Evolutionary conservation across 2,329 filamentous ascomycete genomes (phyloP).

Genomic region (Ascochyta koolunga): DNA sequence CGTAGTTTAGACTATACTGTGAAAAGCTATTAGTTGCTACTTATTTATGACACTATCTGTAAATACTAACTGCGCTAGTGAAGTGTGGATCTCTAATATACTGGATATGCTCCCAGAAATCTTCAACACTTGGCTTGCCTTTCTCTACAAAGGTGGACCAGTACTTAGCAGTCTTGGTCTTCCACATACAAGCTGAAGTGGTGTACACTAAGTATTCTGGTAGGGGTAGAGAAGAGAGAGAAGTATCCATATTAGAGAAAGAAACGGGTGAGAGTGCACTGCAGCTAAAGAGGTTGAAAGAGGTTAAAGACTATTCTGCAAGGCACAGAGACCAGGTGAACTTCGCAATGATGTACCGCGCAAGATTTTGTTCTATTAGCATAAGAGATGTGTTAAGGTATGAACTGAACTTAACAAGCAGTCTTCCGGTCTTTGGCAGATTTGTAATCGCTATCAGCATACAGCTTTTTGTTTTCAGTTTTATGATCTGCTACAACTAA

Average conservation of each 20-base stretch:
- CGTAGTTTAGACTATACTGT: neutral
- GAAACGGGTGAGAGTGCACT: neutral
- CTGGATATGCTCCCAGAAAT: neutral
- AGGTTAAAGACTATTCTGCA: no score
- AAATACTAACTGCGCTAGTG: neutral
- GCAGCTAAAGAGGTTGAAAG: neutral
- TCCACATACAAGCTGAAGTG: neutral
- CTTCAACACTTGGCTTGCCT: neutral
- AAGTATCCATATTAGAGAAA: neutral
- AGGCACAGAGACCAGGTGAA: neutral
- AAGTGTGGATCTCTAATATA: neutral
- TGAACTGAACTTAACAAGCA: neutral
- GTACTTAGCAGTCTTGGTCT: neutral
- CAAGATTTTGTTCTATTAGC: neutral
- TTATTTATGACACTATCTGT: neutral
- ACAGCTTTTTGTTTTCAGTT: neutral
- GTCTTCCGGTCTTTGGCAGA: neutral
- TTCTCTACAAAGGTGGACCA: neutral
- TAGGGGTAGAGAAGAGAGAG: neutral
- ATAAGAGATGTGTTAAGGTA: neutral
- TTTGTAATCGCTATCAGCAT: neutral
- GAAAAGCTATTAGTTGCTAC: neutral
- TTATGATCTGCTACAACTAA: neutral
- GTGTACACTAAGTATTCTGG: neutral
- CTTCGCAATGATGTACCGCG: neutral